Conservation (phyloP, 768 basidiomycete species). For the Tremella fuciformis region DNA sequence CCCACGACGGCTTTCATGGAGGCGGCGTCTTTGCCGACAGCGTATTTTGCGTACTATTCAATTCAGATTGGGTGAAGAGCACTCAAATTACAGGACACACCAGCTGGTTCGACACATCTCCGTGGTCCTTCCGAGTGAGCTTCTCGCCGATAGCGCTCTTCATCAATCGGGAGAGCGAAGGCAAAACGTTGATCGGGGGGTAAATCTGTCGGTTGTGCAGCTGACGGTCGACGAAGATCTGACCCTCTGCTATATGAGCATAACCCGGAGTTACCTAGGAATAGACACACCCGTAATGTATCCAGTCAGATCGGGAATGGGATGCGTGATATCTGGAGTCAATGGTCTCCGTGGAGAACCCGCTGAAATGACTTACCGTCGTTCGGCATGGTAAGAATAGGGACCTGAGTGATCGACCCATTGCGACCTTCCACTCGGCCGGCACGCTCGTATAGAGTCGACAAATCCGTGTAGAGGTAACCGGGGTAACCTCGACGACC, state of each 20-base stretch:
- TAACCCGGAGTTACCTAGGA: background rate
- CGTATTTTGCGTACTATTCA: conserved; percentile 89
- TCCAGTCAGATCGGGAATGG: conserved; percentile 94
- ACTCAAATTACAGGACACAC: conserved; percentile 55
- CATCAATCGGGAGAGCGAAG: conserved; percentile 98
- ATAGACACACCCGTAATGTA: conserved; percentile 63
- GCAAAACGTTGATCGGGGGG: conserved; percentile 98
- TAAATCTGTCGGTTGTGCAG: conserved; percentile 85
- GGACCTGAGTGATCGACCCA: conserved; percentile 99
- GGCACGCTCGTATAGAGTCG: conserved; percentile 98
- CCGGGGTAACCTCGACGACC: conserved; percentile 92
- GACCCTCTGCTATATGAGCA: conserved; percentile 74
- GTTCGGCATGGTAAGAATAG: conserved; percentile 99
- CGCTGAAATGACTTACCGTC: conserved; percentile 65
- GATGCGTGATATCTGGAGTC: conserved; percentile 92
- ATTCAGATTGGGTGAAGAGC: background rate
- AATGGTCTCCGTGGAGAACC: background rate
- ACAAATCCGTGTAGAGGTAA: conserved; percentile 85
- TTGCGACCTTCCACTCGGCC: conserved; percentile 96
- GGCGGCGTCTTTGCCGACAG: conserved; percentile 93
- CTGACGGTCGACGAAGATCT: conserved; percentile 97
- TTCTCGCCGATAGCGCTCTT: conserved; percentile 99
- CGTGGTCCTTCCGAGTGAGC: conserved; percentile 95
- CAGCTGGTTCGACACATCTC: conserved; percentile 98
- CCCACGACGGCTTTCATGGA: conserved; percentile 99